Evolutionary conservation across 495 filamentous ascomycete genomes (phyloP).

Genomic region (Schizothecium vesticola): DNA sequence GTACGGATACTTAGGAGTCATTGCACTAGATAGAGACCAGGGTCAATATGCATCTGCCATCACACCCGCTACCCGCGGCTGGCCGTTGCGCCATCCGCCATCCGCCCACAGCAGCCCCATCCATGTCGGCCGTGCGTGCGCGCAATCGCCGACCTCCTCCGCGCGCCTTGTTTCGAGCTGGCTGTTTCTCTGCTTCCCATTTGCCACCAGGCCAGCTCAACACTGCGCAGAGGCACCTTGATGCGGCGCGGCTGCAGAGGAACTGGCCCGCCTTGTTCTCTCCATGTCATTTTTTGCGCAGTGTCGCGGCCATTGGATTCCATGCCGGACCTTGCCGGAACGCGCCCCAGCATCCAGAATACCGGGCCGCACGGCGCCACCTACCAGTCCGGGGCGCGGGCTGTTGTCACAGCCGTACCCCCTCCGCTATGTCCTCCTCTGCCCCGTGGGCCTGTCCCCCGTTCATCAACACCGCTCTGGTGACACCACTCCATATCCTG

Average conservation of each 20-base stretch:
- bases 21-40: neutral
- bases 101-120: neutral
- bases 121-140: neutral
- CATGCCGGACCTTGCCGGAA: neutral
- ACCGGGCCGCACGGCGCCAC: neutral
- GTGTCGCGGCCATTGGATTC: neutral
- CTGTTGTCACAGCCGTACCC: neutral
- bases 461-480: neutral
- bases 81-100: neutral
- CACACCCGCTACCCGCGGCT: neutral
- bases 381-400: neutral
- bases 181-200: neutral
- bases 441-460: neutral
- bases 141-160: neutral
- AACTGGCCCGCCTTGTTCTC: neutral
- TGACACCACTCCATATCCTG: neutral
- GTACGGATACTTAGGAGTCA: neutral
- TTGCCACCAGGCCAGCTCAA: neutral
- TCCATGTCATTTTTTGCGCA: neutral
- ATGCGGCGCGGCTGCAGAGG: neutral
- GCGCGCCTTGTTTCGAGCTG: neutral
- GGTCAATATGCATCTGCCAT: neutral
- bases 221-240: neutral
- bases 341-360: neutral
- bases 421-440: neutral